phyloP scores from a whole-genome alignment of 352 stramenopile genomes.

The Halophytophthora batemanensis region DNA sequence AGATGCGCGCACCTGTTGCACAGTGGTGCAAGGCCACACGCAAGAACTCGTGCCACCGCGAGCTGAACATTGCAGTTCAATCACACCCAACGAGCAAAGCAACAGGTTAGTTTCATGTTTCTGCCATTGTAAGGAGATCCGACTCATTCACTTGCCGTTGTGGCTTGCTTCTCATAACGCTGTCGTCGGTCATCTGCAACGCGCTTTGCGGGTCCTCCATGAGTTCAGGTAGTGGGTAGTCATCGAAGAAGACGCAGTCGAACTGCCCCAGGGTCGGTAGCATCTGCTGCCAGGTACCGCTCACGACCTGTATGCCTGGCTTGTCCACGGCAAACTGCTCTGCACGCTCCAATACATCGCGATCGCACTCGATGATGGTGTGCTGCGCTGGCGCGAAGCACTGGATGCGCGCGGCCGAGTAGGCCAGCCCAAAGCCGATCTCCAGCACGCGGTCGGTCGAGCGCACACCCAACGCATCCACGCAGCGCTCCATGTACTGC shows the following conservation, averaged over 20 bases:
- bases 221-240: slow-evolving; percentile 71
- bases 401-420: slow-evolving; percentile 76
- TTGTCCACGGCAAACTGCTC: slow-evolving; percentile 41
- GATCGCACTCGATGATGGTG: slow-evolving; percentile 82
- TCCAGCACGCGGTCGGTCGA: slow-evolving; percentile 63
- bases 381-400: slow-evolving; percentile 44
- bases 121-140: background rate
- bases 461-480: slow-evolving; percentile 54
- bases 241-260: slow-evolving; percentile 83
- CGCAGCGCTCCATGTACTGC: slow-evolving; percentile 76
- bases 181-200: background rate
- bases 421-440: slow-evolving; percentile 85
- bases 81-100: background rate
- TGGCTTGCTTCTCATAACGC: background rate
- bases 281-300: slow-evolving; percentile 67
- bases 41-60: slow-evolving; percentile 73
- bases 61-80: slow-evolving; percentile 18
- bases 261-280: slow-evolving; percentile 54
- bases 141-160: slow-evolving; percentile 1
- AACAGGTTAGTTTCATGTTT: slow-evolving; percentile 1
- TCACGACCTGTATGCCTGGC: slow-evolving; percentile 39
- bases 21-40: slow-evolving; percentile 49
- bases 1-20: slow-evolving; percentile 44
- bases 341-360: slow-evolving; percentile 42
- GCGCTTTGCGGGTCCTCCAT: slow-evolving; percentile 6